Percentiles rank a stretch among this genome's conserved stretches.
These are phyloP conservation scores for Serendipita vermifera DNA, from an alignment of 768 basidiomycete genomes.

Conservation along the genomic window DNA sequence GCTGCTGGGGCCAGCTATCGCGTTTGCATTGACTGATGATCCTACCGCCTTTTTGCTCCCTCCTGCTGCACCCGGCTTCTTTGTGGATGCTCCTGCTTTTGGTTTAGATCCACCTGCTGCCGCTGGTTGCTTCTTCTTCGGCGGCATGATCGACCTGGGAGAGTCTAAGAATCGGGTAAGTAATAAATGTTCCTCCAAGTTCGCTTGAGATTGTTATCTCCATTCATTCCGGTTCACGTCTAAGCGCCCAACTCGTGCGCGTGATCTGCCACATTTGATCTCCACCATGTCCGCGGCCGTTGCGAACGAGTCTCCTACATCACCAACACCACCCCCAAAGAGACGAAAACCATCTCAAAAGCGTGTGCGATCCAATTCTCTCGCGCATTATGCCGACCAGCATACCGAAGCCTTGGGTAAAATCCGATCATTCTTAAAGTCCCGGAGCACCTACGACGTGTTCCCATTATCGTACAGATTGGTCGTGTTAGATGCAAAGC, in stretches of 20 bases:
- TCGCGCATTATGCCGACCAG: not conserved
- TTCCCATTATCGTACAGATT: constrained; percentile 94
- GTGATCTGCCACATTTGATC: no score
- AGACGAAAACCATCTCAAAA: not conserved
- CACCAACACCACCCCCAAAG: not conserved
- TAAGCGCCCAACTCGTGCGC: no score
- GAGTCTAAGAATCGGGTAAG: no score
- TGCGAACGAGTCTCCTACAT: no score
- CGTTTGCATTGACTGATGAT: no score
- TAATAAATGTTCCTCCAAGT: no score
- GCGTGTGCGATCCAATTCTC: not conserved
- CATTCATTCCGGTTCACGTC: no score
- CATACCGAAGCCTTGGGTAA: constrained; percentile 54
- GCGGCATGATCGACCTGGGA: no score
- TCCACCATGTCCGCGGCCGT: no score
- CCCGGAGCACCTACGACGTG: constrained; percentile 85
- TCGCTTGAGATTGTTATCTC: no score
- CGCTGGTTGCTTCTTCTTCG: constrained; percentile 4
- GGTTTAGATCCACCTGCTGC: not conserved
- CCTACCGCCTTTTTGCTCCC: not conserved
- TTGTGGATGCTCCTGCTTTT: not conserved
- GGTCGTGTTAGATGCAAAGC: constrained; percentile 90
- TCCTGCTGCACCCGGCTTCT: not conserved
- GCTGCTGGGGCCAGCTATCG: not conserved
- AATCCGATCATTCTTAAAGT: constrained; percentile 73